phyloP scores from a whole-genome alignment of 768 basidiomycete species.

The Mrakia blollopis region DNA sequence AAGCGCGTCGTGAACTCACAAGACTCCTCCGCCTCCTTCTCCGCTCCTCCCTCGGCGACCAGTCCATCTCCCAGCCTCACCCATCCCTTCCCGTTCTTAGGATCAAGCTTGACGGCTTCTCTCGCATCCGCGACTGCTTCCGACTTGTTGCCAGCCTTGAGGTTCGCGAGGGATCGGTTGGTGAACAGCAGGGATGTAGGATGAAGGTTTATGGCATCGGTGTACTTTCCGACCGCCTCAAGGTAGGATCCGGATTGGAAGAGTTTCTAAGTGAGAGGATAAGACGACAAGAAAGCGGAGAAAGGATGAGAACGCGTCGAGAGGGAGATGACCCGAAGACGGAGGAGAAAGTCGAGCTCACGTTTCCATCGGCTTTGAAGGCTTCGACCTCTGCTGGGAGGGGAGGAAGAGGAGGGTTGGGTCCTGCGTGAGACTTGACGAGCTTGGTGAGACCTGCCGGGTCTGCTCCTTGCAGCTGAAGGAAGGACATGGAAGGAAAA shows the following conservation, averaged over 20 bases:
- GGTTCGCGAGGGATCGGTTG: constrained; percentile 28
- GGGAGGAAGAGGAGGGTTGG: constrained; percentile 25
- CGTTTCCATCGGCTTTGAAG: constrained; percentile 26
- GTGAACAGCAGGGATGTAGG: constrained; percentile 22
- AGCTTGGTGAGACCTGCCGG: constrained; percentile 22
- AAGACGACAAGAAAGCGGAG: background rate
- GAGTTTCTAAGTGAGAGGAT: background rate
- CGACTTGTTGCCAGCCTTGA: background rate
- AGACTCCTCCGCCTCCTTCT: constrained; percentile 15
- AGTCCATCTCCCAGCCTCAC: constrained; percentile 28
- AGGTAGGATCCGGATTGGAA: constrained; percentile 21
- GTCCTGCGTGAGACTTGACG: constrained; percentile 27
- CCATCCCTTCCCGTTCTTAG: constrained; percentile 26
- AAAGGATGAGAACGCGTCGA: too few relatives aligned
- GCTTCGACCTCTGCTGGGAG: constrained; percentile 25
- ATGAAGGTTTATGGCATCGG: constrained; percentile 12
- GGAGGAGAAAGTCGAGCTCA: background rate
- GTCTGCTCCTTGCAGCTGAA: constrained; percentile 29
- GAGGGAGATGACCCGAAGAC: background rate
- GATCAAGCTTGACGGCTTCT: constrained; percentile 14
- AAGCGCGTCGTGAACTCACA: background rate
- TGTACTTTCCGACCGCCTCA: constrained; percentile 17
- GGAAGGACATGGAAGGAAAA: background rate
- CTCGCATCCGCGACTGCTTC: constrained; percentile 16
- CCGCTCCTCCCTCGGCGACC: background rate